Evolutionary conservation across 129 eudicot species (phyloP).

Genomic region (Flaveria brownii): DNA sequence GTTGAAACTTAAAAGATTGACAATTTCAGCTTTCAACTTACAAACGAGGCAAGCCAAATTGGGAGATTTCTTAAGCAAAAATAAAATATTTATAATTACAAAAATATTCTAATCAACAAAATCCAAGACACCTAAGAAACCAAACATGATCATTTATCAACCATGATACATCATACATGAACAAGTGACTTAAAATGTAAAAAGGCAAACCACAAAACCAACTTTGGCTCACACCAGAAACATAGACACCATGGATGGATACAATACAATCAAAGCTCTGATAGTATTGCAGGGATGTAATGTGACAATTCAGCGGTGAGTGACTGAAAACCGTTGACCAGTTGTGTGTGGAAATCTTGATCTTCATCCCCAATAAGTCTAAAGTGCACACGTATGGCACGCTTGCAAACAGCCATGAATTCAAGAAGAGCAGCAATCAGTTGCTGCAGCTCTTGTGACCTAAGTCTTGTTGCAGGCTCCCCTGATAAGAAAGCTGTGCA

Average conservation of each 20-base stretch:
- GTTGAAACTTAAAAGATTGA: too few species aligned
- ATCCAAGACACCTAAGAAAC: conserved; percentile 23
- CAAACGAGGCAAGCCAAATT: conserved; percentile 23
- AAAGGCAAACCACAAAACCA: conserved; percentile 31
- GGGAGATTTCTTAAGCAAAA: neutral
- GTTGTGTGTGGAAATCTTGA: conserved; percentile 96
- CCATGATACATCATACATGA: conserved; percentile 34
- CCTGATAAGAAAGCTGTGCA: conserved; percentile 98
- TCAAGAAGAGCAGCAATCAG: conserved; percentile 97
- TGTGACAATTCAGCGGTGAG: conserved; percentile 97
- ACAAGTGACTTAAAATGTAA: conserved; percentile 22
- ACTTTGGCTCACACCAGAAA: conserved; percentile 20
- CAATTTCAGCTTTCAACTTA: neutral
- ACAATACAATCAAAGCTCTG: conserved; percentile 66
- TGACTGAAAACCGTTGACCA: conserved; percentile 97
- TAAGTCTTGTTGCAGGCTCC: conserved; percentile 95
- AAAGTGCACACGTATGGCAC: conserved; percentile 96
- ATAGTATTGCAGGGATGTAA: conserved; percentile 98
- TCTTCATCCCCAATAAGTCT: conserved; percentile 98
- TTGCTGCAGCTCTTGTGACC: conserved; percentile 96
- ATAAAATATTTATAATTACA: conserved; percentile 28
- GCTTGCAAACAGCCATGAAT: conserved; percentile 98
- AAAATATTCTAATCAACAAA: conserved; percentile 26
- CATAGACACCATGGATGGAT: conserved; percentile 10
- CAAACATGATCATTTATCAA: conserved; percentile 33